phyloP scores from a whole-genome alignment of 2,329 filamentous ascomycete species.

The Fusarium protoensiforme region DNA sequence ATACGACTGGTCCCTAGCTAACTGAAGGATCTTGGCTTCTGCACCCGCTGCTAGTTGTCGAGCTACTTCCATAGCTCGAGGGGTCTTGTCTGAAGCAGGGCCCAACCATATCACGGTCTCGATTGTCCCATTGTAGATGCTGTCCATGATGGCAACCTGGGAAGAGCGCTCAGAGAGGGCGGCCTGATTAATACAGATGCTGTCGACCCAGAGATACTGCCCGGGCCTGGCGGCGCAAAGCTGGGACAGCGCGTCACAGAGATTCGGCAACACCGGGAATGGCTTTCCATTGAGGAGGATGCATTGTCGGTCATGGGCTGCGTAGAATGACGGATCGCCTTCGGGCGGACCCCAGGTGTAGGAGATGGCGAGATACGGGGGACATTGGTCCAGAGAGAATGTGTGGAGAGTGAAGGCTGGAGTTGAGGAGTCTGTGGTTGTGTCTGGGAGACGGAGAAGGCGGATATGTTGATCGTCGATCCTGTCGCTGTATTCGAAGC shows the following conservation, averaged over 20 bases:
- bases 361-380: slow-evolving; percentile 38
- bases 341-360: slow-evolving; percentile 39
- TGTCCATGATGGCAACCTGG: slow-evolving; percentile 38
- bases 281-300: slow-evolving; percentile 22
- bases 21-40: slow-evolving; percentile 26
- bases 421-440: background rate
- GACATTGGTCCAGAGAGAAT: slow-evolving; percentile 21
- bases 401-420: slow-evolving; percentile 29
- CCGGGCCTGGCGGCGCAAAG: slow-evolving; percentile 21
- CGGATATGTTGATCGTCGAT: slow-evolving; percentile 24
- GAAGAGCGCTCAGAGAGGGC: slow-evolving; percentile 25
- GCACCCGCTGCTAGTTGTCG: slow-evolving; percentile 13
- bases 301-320: background rate
- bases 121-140: slow-evolving; percentile 29
- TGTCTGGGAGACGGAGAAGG: slow-evolving; percentile 27
- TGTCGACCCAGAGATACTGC: slow-evolving; percentile 37
- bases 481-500: slow-evolving; percentile 20
- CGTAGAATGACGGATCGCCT: background rate
- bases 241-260: slow-evolving; percentile 21
- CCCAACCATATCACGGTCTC: slow-evolving; percentile 41
- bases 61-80: slow-evolving; percentile 17
- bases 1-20: slow-evolving; percentile 18
- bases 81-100: slow-evolving; percentile 6
- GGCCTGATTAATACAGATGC: slow-evolving; percentile 40
- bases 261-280: slow-evolving; percentile 31